Conservation (phyloP, 1,284 basidiomycete genomes). For the Cutaneotrichosporon mucoides region DNA sequence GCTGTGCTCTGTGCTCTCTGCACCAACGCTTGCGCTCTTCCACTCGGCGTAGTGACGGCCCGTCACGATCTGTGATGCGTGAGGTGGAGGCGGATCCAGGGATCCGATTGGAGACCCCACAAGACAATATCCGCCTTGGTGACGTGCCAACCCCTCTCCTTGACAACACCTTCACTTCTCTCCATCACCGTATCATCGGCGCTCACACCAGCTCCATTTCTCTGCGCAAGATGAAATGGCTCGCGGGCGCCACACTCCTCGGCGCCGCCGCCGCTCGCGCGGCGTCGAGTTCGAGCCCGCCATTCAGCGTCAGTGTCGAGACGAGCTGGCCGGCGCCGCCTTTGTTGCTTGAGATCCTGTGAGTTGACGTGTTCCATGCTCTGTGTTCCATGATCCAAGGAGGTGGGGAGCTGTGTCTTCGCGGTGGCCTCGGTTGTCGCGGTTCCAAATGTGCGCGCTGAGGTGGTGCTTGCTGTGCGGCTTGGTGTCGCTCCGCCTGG, state of each 20-base stretch:
- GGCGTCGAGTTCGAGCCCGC: constrained; percentile 53
- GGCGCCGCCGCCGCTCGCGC: constrained; percentile 13
- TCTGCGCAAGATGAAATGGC: constrained; percentile 14
- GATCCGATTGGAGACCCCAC: neutral
- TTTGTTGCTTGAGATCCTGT: constrained; percentile 77
- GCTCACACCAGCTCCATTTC: neutral
- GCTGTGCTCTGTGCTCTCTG: neutral
- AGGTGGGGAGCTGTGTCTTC: no score
- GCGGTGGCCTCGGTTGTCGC: no score
- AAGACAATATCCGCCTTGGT: no score
- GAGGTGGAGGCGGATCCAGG: neutral
- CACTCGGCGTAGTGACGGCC: neutral
- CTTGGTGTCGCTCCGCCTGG: no score
- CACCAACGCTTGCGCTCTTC: no score
- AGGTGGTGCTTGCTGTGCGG: no score
- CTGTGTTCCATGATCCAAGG: no score
- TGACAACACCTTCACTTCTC: no score
- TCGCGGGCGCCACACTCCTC: constrained; percentile 3
- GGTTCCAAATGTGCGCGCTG: no score
- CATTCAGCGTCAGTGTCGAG: constrained; percentile 70
- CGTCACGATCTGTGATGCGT: neutral
- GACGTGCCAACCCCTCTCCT: no score
- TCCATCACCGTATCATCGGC: neutral
- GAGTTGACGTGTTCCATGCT: no score
- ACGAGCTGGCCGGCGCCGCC: constrained; percentile 76